phyloP scores from a whole-genome alignment of 169 alveolate species.

The Pseudocohnilembus persalinus region DNA sequence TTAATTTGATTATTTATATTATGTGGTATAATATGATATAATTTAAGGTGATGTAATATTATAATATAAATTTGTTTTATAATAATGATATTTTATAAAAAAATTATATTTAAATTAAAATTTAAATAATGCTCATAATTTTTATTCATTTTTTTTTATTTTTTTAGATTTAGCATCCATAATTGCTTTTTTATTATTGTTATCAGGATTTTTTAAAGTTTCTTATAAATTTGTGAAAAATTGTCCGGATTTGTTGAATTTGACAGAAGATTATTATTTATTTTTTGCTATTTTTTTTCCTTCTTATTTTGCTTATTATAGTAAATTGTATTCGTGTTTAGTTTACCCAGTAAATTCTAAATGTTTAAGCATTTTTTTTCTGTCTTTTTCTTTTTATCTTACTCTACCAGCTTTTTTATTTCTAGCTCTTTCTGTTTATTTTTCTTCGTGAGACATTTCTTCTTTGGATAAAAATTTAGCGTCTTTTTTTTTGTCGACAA shows the following conservation, averaged over 20 bases:
- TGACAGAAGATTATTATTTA: conserved; percentile 18
- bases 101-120: too few relatives aligned
- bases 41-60: too few relatives aligned
- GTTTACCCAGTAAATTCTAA: conserved; percentile 25
- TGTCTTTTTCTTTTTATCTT: conserved; percentile 26
- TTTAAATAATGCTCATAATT: neutral
- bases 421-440: conserved; percentile 11
- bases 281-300: conserved; percentile 8
- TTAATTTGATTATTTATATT: too few relatives aligned
- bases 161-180: neutral
- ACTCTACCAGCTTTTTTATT: conserved; percentile 7
- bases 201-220: neutral
- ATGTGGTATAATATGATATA: too few relatives aligned
- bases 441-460: conserved; percentile 24
- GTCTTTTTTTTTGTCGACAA: conserved; percentile 11
- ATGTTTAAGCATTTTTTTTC: conserved; percentile 12
- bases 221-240: conserved; percentile 11
- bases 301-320: conserved; percentile 5
- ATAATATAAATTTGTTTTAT: too few relatives aligned
- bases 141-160: neutral
- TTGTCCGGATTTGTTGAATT: conserved; percentile 15
- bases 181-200: neutral
- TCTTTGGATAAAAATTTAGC: conserved; percentile 5
- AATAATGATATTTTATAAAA: too few relatives aligned
- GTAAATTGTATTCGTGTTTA: conserved; percentile 20